Evolutionary conservation across 768 basidiomycete species (phyloP), one percentile per base, ranked within the genome.

Genomic region (Tricholoma flavovirens): DNA sequence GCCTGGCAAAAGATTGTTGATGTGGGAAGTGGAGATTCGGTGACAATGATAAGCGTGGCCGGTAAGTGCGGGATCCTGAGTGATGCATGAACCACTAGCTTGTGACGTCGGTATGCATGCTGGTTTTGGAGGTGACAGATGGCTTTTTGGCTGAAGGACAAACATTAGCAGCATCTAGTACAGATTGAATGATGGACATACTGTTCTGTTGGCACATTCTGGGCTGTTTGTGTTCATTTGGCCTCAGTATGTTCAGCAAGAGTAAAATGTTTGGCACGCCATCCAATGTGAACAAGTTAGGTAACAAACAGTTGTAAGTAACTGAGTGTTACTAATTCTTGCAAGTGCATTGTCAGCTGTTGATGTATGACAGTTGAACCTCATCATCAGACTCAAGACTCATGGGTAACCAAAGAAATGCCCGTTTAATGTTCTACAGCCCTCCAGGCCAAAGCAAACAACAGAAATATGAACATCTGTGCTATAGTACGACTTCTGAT

Each of bases 221-320:
- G 51, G 26, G 15, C 3, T 19, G 11, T 14, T 19, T 35, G 50
- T 6, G 32, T 19, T n/a, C 33, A 38, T 9, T n/a, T 40, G 1
- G 36, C 55, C 1, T 38, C 55, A 8, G 9, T 11, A 6, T 17
- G 35, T 17, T 46, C 55, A 10, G 29, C 4, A 19, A 48, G 30
- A 7, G 56, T 56, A 12, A 17, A 4, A 14, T 56, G 35, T 21
- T 56, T 35, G 1, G 56, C 51, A 2, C 45, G 5, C 5, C 51
- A 17, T 2, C 56, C 56, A 51, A 56, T 56, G 19, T 21, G n/a
- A 43, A 22, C n/a, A n/a, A n/a, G n/a, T n/a, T n/a, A n/a, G n/a
- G n/a, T n/a, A n/a, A n/a, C n/a, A n/a, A n/a, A n/a, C n/a, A 40
- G 12, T 17, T 22, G 9, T 4, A 6, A 17, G 38, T 2, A 24